Conservation (phyloP, 306 rosid genomes). For the Lathyrus sativus region DNA sequence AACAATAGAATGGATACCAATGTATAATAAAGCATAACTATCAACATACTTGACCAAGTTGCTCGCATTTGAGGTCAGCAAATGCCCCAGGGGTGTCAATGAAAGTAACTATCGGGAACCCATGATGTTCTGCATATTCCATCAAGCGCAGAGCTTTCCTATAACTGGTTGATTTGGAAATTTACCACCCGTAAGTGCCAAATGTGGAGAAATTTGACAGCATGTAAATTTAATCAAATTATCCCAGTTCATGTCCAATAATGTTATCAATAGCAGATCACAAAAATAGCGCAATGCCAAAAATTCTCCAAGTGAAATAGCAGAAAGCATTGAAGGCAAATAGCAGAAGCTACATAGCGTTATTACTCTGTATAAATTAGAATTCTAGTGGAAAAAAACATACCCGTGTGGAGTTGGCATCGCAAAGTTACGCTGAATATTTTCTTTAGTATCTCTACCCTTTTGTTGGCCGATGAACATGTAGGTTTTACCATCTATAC, state of each 20-base stretch:
- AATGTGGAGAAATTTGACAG: slow-evolving; percentile 13
- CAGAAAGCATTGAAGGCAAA: background rate
- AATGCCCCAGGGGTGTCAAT: slow-evolving; percentile 97
- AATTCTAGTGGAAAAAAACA: slow-evolving; percentile 30
- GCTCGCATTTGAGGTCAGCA: slow-evolving; percentile 94
- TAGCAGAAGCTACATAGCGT: no score
- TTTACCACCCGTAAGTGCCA: slow-evolving; percentile 36
- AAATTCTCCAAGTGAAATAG: background rate
- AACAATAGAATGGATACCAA: slow-evolving; percentile 33
- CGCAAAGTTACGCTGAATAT: slow-evolving; percentile 89
- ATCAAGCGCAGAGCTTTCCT: slow-evolving; percentile 93
- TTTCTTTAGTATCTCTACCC: slow-evolving; percentile 96
- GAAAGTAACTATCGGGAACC: slow-evolving; percentile 85
- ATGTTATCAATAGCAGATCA: background rate
- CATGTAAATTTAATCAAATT: slow-evolving; percentile 20
- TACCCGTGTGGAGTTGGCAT: slow-evolving; percentile 99
- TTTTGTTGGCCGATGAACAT: slow-evolving; percentile 98
- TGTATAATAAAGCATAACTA: slow-evolving; percentile 25
- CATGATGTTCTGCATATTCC: slow-evolving; percentile 90
- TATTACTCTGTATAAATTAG: slow-evolving; percentile 18
- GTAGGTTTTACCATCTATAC: slow-evolving; percentile 77
- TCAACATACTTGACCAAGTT: slow-evolving; percentile 76
- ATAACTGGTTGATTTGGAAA: slow-evolving; percentile 61
- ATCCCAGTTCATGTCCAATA: slow-evolving; percentile 17
- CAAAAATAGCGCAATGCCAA: background rate